A percentile compares a stretch with the other conserved stretches of the same genome.
These are phyloP conservation scores for Daucus carota DNA, from an alignment of 129 eudicot species.

Conservation along the genomic window DH1_v3.0 NC_030384.2:21691501-21692000, in stretches of 20 bases:
- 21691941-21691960: constrained; percentile 44
- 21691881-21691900: constrained; percentile 33
- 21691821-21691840: constrained; percentile 20
- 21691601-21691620: background rate
- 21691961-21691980: background rate
- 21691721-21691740: too few species aligned
- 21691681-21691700: background rate
- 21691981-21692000: background rate
- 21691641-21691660: too few species aligned
- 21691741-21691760: background rate
- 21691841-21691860: constrained; percentile 29
- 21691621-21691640: background rate
- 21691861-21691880: constrained; percentile 12
- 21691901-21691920: constrained; percentile 32
- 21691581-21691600: background rate
- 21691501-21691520: background rate
- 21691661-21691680: background rate
- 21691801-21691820: background rate
- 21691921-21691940: constrained; percentile 6
- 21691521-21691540: background rate
- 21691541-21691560: background rate
- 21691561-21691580: background rate
- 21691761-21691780: background rate
- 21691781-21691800: too few species aligned
- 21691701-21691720: background rate